A percentile compares a stretch with the other conserved stretches of the same genome.
phyloP scores from a whole-genome alignment of 345 rosid genomes.

The Euphorbia lathyris region DNA sequence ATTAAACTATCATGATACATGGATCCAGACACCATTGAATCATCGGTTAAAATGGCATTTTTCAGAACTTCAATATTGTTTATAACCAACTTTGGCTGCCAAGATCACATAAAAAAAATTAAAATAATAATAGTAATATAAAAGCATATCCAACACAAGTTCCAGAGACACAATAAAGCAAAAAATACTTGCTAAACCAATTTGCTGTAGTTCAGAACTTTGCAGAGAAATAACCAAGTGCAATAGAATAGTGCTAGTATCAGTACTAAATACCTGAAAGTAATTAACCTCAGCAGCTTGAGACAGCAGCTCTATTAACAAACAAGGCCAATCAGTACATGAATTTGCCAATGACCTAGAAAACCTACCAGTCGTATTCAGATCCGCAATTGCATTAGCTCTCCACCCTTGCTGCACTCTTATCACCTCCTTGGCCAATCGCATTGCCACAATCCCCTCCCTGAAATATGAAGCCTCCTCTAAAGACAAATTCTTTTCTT shows the following conservation, averaged over 20 bases:
- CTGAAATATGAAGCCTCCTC: conserved; percentile 81
- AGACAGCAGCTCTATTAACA: conserved; percentile 87
- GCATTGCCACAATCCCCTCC: conserved; percentile 67
- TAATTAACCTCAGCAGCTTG: conserved; percentile 84
- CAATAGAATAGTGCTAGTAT: not conserved
- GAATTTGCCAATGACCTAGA: conserved; percentile 85
- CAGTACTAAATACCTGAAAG: conserved; percentile 61
- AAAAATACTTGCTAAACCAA: not conserved
- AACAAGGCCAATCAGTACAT: conserved; percentile 85
- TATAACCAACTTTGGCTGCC: conserved; percentile 95
- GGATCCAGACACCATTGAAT: conserved; percentile 52
- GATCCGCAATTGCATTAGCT: conserved; percentile 72
- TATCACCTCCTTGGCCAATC: conserved; percentile 81
- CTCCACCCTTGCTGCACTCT: conserved; percentile 67
- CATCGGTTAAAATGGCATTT: conserved; percentile 63
- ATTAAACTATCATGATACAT: conserved; percentile 88
- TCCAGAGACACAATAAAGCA: not conserved
- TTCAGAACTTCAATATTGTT: conserved; percentile 86
- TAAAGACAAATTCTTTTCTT: conserved; percentile 49
- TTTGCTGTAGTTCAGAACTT: not conserved
- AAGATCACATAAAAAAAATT: conserved; percentile 23
- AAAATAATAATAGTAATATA: not conserved
- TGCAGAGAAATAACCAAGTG: not conserved
- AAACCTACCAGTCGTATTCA: conserved; percentile 67
- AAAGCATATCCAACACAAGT: not conserved